These are phyloP conservation scores for Lippia alba DNA, from an alignment of 305 asterid species.

Conservation along the genomic window DNA sequence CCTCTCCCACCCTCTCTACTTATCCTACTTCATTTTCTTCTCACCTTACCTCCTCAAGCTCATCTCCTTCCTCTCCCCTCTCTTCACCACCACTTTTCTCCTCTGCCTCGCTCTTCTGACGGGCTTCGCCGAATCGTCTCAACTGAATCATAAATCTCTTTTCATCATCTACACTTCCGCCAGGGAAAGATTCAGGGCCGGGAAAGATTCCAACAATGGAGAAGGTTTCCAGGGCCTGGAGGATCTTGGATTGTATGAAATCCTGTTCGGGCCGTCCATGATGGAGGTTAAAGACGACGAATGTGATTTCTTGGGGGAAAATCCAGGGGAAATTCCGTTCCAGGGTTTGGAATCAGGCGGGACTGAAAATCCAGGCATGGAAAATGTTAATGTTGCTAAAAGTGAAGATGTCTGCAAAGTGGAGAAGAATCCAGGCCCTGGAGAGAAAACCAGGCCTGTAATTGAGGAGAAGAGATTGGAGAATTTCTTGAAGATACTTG, in stretches of 20 bases:
- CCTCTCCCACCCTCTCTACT: conserved; percentile 67
- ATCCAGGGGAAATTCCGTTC: conserved; percentile 30
- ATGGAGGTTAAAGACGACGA: conserved; percentile 31
- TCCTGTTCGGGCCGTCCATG: conserved; percentile 51
- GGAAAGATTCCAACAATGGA: conserved; percentile 24
- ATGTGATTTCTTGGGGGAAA: conserved; percentile 31
- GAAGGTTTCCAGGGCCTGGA: conserved; percentile 37
- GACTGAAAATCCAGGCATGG: conserved; percentile 7
- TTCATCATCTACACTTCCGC: conserved; percentile 28
- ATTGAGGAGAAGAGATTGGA: conserved; percentile 47
- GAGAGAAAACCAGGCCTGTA: conserved; percentile 4
- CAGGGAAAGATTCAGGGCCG: conserved; percentile 30
- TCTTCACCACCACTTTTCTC: conserved; percentile 64
- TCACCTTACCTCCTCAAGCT: conserved; percentile 59
- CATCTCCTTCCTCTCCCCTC: conserved; percentile 67
- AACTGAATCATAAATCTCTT: conserved; percentile 18
- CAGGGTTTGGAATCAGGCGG: conserved; percentile 5
- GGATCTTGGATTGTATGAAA: conserved; percentile 60
- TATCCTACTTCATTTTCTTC: conserved; percentile 66
- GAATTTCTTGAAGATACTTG: conserved; percentile 52
- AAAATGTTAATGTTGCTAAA: conserved; percentile 14
- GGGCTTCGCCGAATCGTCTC: conserved; percentile 13
- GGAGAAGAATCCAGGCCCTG: conserved; percentile 17
- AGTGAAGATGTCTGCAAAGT: not conserved
- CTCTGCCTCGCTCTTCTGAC: conserved; percentile 53